Base-by-base conservation (phyloP, 2,329 filamentous ascomycete genomes). In the Cercospora zeae-maydis region DNA sequence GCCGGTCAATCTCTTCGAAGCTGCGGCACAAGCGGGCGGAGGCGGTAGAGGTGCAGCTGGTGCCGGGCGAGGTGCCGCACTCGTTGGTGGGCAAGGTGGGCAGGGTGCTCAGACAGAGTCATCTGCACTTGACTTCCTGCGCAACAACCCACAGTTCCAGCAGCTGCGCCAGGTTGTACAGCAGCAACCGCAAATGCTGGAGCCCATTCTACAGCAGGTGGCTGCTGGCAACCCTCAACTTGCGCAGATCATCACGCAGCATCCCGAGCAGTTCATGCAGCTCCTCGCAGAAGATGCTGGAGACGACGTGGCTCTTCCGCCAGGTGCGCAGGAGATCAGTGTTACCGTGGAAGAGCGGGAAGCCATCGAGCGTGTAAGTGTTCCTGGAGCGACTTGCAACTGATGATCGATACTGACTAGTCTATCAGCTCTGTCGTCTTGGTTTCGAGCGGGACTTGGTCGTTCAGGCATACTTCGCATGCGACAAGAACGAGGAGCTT, bases 401-500 rank as follows among this genome's bases (percentile, higher is more conserved):
- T 33, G 6, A 16, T 33, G 14, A 57, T 24, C 8, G 39, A 39
- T 30, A 27, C 36, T 57, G 54, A 57, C 54, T 31, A 16, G n/a
- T 31, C 37, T 27, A 42, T 31, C 67, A 96, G 91, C 83, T 99
- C 74, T 96, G 92, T 80, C 89, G 90, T 67, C 87, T 99, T 49
- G 95, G 95, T 36, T 99, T 99, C 76, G 88, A 93, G 72, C 88
- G 93, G 64, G 92, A 98, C 71, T 86, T 92, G 71, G 95, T 95
- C 57, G 96, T 98, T 70, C 93, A 99, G 80, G 95, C 95, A 27
- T 99, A 98, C 80, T 99, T 99, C 76, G 95, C 95, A 34, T 99
- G 95, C 78, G 95, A 99, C 79, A 99, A 98, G 85, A 98, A 99
- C 77, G 95, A 99, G 80, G 95, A 99, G 79, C 84, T 99, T 57